Percentiles rank a stretch among this genome's conserved stretches.
Evolutionary conservation across 495 filamentous ascomycete species (phyloP).

Genomic region (Aspergillus diversus): DNA sequence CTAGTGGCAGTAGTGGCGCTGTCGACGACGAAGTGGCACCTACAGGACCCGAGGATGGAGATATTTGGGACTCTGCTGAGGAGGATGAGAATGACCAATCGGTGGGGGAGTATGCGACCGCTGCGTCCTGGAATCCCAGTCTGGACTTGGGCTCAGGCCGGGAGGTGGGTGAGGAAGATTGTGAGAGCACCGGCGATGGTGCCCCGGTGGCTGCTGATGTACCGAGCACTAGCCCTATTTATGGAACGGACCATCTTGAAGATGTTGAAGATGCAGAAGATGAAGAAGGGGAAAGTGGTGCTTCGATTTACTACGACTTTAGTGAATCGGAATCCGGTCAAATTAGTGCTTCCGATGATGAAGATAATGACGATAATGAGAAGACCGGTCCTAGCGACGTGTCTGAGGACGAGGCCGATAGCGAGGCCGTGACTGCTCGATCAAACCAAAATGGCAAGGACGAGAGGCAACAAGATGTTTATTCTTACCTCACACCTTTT

Average conservation of each 20-base stretch:
- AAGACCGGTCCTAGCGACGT: too few relatives aligned
- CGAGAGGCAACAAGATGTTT: neutral
- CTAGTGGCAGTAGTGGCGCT: neutral
- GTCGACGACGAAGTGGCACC: neutral
- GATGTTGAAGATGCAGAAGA: neutral
- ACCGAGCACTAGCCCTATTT: too few relatives aligned
- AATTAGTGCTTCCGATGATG: neutral
- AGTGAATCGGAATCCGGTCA: neutral
- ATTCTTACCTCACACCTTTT: conserved; percentile 24
- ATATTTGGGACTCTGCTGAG: neutral
- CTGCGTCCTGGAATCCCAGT: neutral
- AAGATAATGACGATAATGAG: neutral
- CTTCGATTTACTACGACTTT: conserved; percentile 19
- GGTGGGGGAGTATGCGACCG: neutral
- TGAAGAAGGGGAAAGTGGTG: neutral
- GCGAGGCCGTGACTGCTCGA: too few relatives aligned
- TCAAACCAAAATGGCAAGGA: too few relatives aligned
- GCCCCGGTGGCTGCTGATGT: neutral
- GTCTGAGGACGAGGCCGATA: too few relatives aligned
- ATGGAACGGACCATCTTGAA: neutral
- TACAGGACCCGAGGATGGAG: neutral
- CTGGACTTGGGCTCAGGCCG: neutral
- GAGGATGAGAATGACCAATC: conserved; percentile 14
- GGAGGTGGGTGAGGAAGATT: neutral
- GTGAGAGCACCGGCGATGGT: neutral